These are phyloP conservation scores for Rhizophagus sp. DNA, from an alignment of 192 early-diverging fungal species.

Conservation along the genomic window DNA sequence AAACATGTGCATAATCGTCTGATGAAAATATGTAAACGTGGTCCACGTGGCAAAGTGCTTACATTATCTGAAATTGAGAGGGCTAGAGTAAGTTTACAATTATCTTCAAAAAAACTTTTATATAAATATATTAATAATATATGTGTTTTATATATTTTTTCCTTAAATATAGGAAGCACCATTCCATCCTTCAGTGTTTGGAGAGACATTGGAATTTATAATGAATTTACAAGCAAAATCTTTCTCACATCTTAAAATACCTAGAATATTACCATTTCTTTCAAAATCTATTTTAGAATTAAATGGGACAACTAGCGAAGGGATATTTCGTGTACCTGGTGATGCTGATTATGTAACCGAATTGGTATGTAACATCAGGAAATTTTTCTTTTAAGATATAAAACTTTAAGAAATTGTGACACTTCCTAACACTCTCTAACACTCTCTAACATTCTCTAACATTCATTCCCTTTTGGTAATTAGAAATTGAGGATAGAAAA, in stretches of 20 bases:
- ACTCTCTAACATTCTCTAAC: too few relatives aligned
- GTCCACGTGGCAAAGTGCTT: slow-evolving; percentile 77
- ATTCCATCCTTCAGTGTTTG: slow-evolving; percentile 86
- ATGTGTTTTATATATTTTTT: background rate
- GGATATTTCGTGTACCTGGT: slow-evolving; percentile 95
- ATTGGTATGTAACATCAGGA: slow-evolving; percentile 47
- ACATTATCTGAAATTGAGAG: slow-evolving; percentile 71
- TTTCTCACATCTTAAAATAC: slow-evolving; percentile 61
- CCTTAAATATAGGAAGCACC: slow-evolving; percentile 64
- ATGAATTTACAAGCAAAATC: slow-evolving; percentile 64
- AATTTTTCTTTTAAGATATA: too few relatives aligned
- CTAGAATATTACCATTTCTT: slow-evolving; percentile 82
- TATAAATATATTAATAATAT: background rate
- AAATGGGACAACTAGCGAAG: slow-evolving; percentile 85
- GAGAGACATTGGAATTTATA: slow-evolving; percentile 84
- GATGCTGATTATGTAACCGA: slow-evolving; percentile 85
- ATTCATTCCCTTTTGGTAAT: background rate
- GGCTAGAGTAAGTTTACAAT: slow-evolving; percentile 39
- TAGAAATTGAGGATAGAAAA: slow-evolving; percentile 82
- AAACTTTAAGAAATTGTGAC: too few relatives aligned
- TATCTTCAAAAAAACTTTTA: background rate
- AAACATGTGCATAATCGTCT: slow-evolving; percentile 59
- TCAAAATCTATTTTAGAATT: slow-evolving; percentile 71
- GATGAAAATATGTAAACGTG: slow-evolving; percentile 69
- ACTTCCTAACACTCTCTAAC: too few relatives aligned